Base-by-base conservation (phyloP, 2,329 filamentous ascomycete genomes). In the Alternaria metachromatica region DNA sequence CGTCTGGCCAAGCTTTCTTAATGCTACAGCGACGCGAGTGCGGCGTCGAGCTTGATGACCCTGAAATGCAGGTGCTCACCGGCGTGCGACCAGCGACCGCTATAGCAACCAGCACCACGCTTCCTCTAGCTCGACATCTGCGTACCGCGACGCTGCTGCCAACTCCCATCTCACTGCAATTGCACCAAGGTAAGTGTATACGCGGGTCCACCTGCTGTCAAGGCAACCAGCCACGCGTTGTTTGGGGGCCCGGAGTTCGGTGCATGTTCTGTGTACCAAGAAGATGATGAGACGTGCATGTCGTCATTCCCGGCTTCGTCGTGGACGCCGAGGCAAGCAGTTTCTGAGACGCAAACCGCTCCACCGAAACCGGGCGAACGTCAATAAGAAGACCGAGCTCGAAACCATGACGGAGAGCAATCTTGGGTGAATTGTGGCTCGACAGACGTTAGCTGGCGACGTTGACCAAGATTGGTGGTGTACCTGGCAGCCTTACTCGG, bases 251-350 rank as follows among this genome's bases (percentile, higher is more conserved):
- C 21, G 21, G 60, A 37, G 51, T 30, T 20, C 26, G 54, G 43
- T 21, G 43, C 54, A 30, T 25, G 43, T 48, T 56, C 15, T 56
- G 43, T 26, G 8, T 26, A 25, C 20, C 58, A 28, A 37, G 23
- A 21, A 26, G 57, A 43, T 41, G 20, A 55, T 67, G 64, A 67
- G 63, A 67, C 62, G 18, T 30, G 48, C 43, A 58, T 67, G 65
- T 67, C 65, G 62, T 67, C 65, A 67, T 63, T 53, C 28, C n/a
- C n/a, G 54, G 15, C 23, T 23, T 50, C 15, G 26, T 49, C 21
- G 48, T 25, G 51, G 10, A 30, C n/a, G 21, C 50, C 41, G 23
- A 26, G 20, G 51, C 33, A 41, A 62, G 26, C 25, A 49, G 37
- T n/a, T 50, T 46, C 51, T 51, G 44, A 61, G 23, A 57, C 57